phyloP scores from a whole-genome alignment of 768 basidiomycete species.

The Trametes gibbosa region DNA sequence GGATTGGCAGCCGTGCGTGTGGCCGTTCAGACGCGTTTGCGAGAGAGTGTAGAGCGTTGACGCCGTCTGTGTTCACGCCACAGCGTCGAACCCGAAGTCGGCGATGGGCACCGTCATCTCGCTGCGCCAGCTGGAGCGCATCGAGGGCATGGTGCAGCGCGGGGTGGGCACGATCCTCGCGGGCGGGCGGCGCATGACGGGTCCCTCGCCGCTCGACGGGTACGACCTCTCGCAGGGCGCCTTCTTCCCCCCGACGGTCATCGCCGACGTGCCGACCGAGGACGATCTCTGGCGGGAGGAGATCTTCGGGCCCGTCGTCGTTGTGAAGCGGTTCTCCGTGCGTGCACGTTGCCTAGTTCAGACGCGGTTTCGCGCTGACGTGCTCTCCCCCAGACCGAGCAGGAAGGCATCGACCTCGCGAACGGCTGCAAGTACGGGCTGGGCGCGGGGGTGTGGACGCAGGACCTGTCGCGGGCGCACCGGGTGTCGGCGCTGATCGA shows the following conservation, averaged over 20 bases:
- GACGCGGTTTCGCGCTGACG: slow-evolving; percentile 17
- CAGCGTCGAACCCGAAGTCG: slow-evolving; percentile 67
- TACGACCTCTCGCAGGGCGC: slow-evolving; percentile 69
- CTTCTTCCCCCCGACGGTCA: slow-evolving; percentile 81
- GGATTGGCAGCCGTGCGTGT: slow-evolving; percentile 78
- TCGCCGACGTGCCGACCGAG: slow-evolving; percentile 51
- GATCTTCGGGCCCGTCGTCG: slow-evolving; percentile 83
- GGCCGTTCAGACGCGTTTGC: too few relatives aligned
- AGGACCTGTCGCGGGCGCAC: slow-evolving; percentile 71
- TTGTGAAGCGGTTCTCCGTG: slow-evolving; percentile 54
- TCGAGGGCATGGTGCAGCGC: slow-evolving; percentile 53
- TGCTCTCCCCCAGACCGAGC: slow-evolving; percentile 43
- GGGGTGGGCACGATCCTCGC: slow-evolving; percentile 47
- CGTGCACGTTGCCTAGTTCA: slow-evolving; percentile 14
- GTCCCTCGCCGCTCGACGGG: slow-evolving; percentile 60
- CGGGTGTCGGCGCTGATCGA: slow-evolving; percentile 68
- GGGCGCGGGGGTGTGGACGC: slow-evolving; percentile 81
- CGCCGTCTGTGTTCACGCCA: background rate
- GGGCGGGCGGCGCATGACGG: slow-evolving; percentile 68
- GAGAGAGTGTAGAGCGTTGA: background rate
- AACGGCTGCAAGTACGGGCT: slow-evolving; percentile 79
- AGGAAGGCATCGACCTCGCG: slow-evolving; percentile 64
- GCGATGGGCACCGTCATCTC: slow-evolving; percentile 86
- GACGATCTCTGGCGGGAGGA: slow-evolving; percentile 81
- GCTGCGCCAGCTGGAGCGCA: slow-evolving; percentile 56